phyloP scores from a whole-genome alignment of 169 alveolate species.

The Cryptosporidium ubiquitum region DNA sequence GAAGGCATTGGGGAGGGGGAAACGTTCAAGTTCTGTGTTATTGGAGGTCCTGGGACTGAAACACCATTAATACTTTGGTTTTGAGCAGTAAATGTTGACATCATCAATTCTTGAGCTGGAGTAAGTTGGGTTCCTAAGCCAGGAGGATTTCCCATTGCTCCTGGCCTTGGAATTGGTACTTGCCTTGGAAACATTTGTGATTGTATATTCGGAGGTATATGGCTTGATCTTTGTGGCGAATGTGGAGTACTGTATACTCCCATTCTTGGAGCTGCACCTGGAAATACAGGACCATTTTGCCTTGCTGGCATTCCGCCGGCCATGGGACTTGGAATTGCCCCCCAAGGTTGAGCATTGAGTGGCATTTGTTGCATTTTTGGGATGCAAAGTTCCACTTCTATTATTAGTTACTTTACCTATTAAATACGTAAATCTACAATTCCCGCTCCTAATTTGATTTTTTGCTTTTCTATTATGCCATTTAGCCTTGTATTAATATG shows the following conservation, averaged over 20 bases:
- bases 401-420: background rate
- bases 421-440: background rate
- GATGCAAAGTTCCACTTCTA: background rate
- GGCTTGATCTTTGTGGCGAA: conserved; percentile 55
- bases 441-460: background rate
- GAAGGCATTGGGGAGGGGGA: conserved; percentile 13
- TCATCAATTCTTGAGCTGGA: conserved; percentile 46
- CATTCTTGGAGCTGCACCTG: conserved; percentile 29
- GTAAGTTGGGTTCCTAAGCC: conserved; percentile 3
- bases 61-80: conserved; percentile 5
- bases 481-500: background rate
- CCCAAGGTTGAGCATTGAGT: conserved; percentile 33
- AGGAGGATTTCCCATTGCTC: background rate
- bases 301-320: conserved; percentile 47
- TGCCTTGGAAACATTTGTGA: conserved; percentile 47
- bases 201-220: background rate
- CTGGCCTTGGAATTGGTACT: conserved; percentile 21
- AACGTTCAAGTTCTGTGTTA: background rate
- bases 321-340: conserved; percentile 14
- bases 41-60: background rate
- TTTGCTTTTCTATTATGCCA: conserved; percentile 1
- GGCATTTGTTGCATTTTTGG: conserved; percentile 31
- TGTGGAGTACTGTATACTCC: conserved; percentile 54
- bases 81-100: conserved; percentile 51
- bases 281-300: conserved; percentile 17